These are phyloP conservation scores for Aspergillus neoniger DNA, from an alignment of 2,329 filamentous ascomycete species.

Conservation along the genomic window DNA sequence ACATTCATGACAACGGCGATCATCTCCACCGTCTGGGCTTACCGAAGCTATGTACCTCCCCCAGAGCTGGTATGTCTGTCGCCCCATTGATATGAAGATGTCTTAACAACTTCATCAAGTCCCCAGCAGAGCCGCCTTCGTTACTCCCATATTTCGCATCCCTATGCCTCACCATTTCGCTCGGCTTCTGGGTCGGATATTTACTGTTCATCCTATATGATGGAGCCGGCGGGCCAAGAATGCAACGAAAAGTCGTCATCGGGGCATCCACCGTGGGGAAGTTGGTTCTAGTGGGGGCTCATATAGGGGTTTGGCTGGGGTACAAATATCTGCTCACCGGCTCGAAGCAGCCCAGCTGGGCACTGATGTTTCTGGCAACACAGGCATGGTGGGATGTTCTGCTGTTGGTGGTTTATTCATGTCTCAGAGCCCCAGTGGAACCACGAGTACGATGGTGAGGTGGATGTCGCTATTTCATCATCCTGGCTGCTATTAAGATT, in stretches of 20 bases:
- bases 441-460: neutral
- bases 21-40: neutral
- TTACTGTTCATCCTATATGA: neutral
- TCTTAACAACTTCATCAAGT: neutral
- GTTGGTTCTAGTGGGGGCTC: neutral
- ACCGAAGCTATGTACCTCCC: neutral
- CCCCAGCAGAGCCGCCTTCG: neutral
- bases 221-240: neutral
- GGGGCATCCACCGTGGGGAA: neutral
- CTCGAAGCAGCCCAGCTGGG: slow-evolving; percentile 1
- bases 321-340: slow-evolving; percentile 2
- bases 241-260: neutral
- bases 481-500: too few species aligned
- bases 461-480: neutral
- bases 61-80: neutral
- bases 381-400: slow-evolving; percentile 9
- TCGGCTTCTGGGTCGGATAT: neutral
- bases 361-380: neutral
- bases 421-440: neutral
- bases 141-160: neutral
- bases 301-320: neutral
- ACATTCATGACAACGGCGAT: neutral
- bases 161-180: neutral
- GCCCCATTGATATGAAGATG: too few species aligned
- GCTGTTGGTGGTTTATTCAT: neutral